These are phyloP conservation scores for Fremontodendron californicum DNA, from an alignment of 345 rosid genomes.

Conservation along the genomic window DNA sequence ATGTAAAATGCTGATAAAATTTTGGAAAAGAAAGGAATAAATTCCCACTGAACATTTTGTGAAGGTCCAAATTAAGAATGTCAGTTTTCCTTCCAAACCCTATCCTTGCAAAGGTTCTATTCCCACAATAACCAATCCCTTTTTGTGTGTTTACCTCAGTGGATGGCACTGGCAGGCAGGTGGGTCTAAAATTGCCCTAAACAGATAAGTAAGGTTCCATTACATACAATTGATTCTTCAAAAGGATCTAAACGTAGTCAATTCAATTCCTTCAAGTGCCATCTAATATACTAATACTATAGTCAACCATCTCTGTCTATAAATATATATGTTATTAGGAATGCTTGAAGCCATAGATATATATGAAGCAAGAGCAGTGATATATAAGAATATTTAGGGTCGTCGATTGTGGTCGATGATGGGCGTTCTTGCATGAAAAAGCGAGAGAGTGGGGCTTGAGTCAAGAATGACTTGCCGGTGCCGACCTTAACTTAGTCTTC, in stretches of 20 bases:
- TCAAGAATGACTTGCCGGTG: constrained; percentile 18
- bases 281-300: too few species aligned
- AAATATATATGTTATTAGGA: too few species aligned
- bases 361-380: neutral
- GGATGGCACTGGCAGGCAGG: neutral
- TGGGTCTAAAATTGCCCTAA: neutral
- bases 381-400: too few species aligned
- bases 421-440: neutral
- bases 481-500: too few species aligned
- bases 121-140: neutral
- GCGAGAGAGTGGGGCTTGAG: neutral
- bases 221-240: too few species aligned
- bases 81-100: neutral
- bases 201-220: too few species aligned
- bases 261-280: too few species aligned
- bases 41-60: neutral
- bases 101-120: neutral
- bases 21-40: neutral
- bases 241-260: too few species aligned
- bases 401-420: neutral
- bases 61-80: neutral
- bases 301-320: too few species aligned
- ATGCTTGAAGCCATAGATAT: neutral
- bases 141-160: neutral
- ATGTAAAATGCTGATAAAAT: neutral